phyloP scores from a whole-genome alignment of 1,284 basidiomycete species.

The Naganishia liquefaciens region DNA sequence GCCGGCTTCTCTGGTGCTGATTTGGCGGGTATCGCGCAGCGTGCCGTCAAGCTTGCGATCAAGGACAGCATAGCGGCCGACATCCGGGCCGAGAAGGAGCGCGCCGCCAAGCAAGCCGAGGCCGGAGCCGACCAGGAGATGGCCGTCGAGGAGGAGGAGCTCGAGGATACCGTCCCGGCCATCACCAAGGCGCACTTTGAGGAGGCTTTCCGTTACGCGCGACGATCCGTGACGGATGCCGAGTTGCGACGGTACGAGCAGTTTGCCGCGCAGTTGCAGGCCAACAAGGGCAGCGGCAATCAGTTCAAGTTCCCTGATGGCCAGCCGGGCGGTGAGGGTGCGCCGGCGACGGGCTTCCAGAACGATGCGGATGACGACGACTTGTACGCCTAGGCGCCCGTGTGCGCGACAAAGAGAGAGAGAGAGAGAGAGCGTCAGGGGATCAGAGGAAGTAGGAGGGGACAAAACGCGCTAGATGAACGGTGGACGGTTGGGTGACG shows the following conservation, averaged over 20 bases:
- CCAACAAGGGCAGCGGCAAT: conserved; percentile 61
- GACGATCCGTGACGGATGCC: conserved; percentile 86
- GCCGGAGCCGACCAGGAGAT: conserved; percentile 71
- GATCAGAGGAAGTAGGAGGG: neutral
- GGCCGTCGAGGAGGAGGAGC: conserved; percentile 63
- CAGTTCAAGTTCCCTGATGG: conserved; percentile 96
- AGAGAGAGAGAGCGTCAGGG: neutral
- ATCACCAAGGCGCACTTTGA: conserved; percentile 96
- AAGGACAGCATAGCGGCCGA: conserved; percentile 93
- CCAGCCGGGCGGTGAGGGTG: conserved; percentile 57
- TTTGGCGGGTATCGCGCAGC: conserved; percentile 97
- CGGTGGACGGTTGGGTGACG: neutral
- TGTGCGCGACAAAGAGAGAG: too few species aligned
- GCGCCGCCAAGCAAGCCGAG: conserved; percentile 75
- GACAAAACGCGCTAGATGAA: neutral
- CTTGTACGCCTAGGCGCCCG: conserved; percentile 31
- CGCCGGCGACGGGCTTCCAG: conserved; percentile 54
- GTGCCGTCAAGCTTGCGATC: conserved; percentile 86
- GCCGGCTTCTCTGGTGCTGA: conserved; percentile 99
- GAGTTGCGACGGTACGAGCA: conserved; percentile 71
- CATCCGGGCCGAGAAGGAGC: conserved; percentile 76
- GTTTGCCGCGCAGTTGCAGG: conserved; percentile 52
- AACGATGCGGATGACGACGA: conserved; percentile 55
- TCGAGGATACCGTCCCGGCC: conserved; percentile 91
- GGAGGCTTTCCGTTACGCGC: conserved; percentile 66